Base-by-base conservation (phyloP, 2,329 filamentous ascomycete species). In the Ceratocystis destructans region DNA sequence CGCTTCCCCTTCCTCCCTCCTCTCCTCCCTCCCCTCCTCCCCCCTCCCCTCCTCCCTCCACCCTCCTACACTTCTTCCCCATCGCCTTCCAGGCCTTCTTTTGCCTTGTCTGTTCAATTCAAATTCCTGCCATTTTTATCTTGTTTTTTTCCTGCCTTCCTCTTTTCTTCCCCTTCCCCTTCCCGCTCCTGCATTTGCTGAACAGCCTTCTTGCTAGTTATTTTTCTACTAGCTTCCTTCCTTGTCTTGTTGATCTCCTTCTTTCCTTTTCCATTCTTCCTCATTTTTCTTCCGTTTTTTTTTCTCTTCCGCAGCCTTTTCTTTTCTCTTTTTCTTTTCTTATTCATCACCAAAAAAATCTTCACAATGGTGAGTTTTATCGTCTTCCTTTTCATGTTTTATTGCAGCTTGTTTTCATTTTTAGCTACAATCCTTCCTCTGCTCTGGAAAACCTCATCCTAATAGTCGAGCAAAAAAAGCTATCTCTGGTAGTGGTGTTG, bases 211-310 rank as follows among this genome's bases (percentile, higher is more conserved):
- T 69, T 69, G 67, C 67, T 66, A 55, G 66, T 10, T 64, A 62
- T 67, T 55, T 62, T 73, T 73, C 76, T 74, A 70, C 69, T 69
- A 68, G 69, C 65, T 65, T 65, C 50, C 41, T 59, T 33, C 20
- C 37, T 53, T 53, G 37, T 41, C 31, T 62, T 53, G 8, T 62
- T 61, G 20, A 10, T 70, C 70, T 71, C 68, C 70, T 71, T 71
- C 69, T 66, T 64, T 69, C 53, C 66, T 69, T 62, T 67, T 69
- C 67, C 69, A 41, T 70, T 72, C 69, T 65, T 66, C 64, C 55
- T 67, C 61, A 64, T 68, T 61, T 65, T 62, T 66, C 59, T 69
- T 69, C 66, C 66, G 65, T 53, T 67, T 64, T 61, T 61, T 67
- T 53, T 48, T 61, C 12, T 15, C 46, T 20, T 31, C 46, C 44